A percentile compares a stretch with the other conserved stretches of the same genome.
phyloP scores from a whole-genome alignment of 441 rosid genomes.

The Omphalea diandra region DNA sequence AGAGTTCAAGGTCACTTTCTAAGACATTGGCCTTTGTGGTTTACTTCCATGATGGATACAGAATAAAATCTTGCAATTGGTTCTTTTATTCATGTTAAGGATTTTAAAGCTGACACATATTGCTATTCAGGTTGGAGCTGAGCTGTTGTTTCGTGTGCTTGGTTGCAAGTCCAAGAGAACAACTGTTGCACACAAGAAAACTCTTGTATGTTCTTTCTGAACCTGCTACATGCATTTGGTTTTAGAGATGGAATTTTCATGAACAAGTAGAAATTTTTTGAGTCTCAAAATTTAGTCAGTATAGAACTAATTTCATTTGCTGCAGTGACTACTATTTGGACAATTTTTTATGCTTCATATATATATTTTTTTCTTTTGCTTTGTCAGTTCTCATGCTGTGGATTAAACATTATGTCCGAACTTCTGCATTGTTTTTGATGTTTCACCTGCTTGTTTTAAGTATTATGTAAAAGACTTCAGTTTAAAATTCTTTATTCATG shows the following conservation, averaged over 20 bases:
- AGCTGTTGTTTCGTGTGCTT: slow-evolving; percentile 86
- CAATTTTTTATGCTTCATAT: background rate
- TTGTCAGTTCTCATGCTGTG: background rate
- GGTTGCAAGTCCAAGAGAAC: slow-evolving; percentile 98
- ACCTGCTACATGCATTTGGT: slow-evolving; percentile 10
- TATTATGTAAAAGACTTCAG: background rate
- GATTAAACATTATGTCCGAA: background rate
- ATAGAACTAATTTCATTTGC: background rate
- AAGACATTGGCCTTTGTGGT: slow-evolving; percentile 1
- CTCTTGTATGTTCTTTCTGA: slow-evolving; percentile 63
- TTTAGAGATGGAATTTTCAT: slow-evolving; percentile 17
- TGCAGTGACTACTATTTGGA: background rate
- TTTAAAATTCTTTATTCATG: background rate
- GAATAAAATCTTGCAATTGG: slow-evolving; percentile 5
- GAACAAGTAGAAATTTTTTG: background rate
- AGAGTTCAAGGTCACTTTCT: slow-evolving; percentile 73
- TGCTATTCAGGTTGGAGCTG: slow-evolving; percentile 81
- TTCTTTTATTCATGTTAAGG: slow-evolving; percentile 17
- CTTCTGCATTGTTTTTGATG: background rate
- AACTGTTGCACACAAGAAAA: slow-evolving; percentile 94
- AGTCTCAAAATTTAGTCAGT: background rate
- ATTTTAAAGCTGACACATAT: slow-evolving; percentile 24
- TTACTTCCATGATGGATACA: slow-evolving; percentile 8
- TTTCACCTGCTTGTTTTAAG: slow-evolving; percentile 7
- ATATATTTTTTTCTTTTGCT: background rate